Evolutionary conservation across 805 yeast species (phyloP).

Genomic region (Metschnikowia orientalis): DNA sequence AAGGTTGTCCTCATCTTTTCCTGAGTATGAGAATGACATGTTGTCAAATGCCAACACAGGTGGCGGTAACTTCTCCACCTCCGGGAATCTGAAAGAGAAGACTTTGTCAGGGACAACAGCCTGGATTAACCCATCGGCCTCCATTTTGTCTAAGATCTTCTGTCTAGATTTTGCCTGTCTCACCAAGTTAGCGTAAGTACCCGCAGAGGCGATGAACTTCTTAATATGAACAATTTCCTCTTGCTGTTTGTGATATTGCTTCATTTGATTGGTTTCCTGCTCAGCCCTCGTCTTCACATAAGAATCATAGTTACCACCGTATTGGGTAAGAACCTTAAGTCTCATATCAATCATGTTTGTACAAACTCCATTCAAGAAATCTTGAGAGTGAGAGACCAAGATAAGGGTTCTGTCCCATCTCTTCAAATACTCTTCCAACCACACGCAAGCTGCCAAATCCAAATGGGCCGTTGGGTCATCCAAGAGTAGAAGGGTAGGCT

Average conservation of each 20-base stretch:
- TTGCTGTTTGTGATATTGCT: slow-evolving; percentile 94
- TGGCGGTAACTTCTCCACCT: slow-evolving; percentile 95
- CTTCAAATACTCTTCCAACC: slow-evolving; percentile 98
- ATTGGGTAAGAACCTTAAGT: slow-evolving; percentile 62
- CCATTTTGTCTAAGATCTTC: slow-evolving; percentile 99
- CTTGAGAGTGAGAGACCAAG: slow-evolving; percentile 96
- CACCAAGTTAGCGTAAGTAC: slow-evolving; percentile 98
- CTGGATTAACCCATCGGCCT: slow-evolving; percentile 95
- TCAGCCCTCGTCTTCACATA: slow-evolving; percentile 92
- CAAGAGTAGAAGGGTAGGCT: slow-evolving; percentile 88
- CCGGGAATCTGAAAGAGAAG: slow-evolving; percentile 90
- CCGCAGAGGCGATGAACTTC: slow-evolving; percentile 98
- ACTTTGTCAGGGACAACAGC: slow-evolving; percentile 91
- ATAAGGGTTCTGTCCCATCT: slow-evolving; percentile 91
- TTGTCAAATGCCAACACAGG: slow-evolving; percentile 97
- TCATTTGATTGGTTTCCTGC: slow-evolving; percentile 95
- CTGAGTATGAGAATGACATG: slow-evolving; percentile 88
- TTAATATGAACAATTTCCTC: slow-evolving; percentile 98
- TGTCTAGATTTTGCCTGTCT: slow-evolving; percentile 99
- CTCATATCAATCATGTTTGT: slow-evolving; percentile 98
- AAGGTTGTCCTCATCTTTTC: slow-evolving; percentile 75
- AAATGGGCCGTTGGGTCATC: slow-evolving; percentile 99
- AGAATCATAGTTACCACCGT: slow-evolving; percentile 98
- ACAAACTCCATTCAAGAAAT: slow-evolving; percentile 98
- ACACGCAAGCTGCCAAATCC: slow-evolving; percentile 98